Conservation (phyloP, 768 basidiomycete genomes). For the Suillus clintonianus region DNA sequence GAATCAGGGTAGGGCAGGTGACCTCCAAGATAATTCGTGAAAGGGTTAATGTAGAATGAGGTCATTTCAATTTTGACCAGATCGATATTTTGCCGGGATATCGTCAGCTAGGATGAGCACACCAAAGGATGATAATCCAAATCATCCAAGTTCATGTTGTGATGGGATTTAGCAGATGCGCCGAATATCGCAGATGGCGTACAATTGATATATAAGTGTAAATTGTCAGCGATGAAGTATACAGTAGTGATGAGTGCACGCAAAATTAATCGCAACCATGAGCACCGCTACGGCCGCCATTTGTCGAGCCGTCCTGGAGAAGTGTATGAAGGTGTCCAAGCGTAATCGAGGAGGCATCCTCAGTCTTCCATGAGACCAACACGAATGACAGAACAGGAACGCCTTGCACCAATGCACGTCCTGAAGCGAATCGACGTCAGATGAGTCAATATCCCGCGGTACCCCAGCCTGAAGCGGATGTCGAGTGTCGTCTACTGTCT, state of each 20-base stretch:
- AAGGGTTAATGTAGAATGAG: too few species aligned
- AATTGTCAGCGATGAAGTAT: neutral
- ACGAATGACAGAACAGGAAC: neutral
- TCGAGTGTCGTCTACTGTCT: neutral
- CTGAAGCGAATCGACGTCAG: neutral
- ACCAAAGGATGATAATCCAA: neutral
- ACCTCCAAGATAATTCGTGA: too few species aligned
- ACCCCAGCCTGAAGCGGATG: neutral
- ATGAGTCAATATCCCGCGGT: neutral
- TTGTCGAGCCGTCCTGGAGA: neutral
- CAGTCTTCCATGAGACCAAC: neutral
- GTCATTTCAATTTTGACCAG: too few species aligned
- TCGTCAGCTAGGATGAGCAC: too few species aligned
- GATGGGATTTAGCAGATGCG: neutral
- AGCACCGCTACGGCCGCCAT: neutral
- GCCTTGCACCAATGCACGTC: neutral
- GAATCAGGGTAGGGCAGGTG: too few species aligned
- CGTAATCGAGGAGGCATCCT: neutral
- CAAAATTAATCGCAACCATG: neutral
- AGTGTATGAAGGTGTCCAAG: neutral
- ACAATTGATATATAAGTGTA: neutral
- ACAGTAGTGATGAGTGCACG: too few species aligned
- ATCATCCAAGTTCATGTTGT: neutral
- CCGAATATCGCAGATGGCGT: neutral
- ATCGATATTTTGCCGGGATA: too few species aligned